A percentile compares a stretch with the other conserved stretches of the same genome.
Conservation (phyloP, 345 rosid genomes). For the Sonneratia alba region DNA sequence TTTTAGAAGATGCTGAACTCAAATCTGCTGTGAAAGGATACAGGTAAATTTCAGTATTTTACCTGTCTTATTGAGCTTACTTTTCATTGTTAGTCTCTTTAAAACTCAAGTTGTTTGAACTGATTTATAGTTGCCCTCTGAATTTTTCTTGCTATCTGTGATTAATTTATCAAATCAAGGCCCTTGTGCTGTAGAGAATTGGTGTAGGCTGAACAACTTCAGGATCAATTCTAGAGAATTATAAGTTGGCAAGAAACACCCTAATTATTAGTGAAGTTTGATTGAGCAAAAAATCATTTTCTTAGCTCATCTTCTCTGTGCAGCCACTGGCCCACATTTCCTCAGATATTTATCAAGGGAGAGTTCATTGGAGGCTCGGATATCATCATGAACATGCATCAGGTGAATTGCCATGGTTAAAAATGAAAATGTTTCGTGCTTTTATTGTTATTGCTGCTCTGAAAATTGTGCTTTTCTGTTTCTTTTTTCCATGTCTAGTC, state of each 20-base stretch:
- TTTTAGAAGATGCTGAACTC: conserved; percentile 77
- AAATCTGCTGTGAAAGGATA: conserved; percentile 72
- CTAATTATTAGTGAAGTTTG: not conserved
- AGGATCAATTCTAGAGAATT: not conserved
- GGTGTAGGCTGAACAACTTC: not conserved
- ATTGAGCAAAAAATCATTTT: not conserved
- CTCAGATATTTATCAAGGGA: conserved; percentile 86
- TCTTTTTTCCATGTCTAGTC: conserved; percentile 24
- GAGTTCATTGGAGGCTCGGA: conserved; percentile 96
- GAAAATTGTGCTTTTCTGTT: not conserved
- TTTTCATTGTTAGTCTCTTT: not conserved
- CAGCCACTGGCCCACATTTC: conserved; percentile 97
- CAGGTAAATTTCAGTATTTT: conserved; percentile 37
- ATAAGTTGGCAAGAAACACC: not conserved
- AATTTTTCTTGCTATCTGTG: not conserved
- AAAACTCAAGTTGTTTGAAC: not conserved
- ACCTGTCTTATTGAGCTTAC: too few relatives aligned
- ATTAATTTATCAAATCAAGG: not conserved
- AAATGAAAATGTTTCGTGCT: not conserved
- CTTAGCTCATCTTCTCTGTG: conserved; percentile 9
- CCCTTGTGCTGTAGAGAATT: not conserved
- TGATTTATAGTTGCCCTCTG: not conserved
- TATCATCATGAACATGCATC: conserved; percentile 82
- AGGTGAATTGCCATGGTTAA: conserved; percentile 32
- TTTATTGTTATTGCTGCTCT: not conserved